These are phyloP conservation scores for Colletotrichum kahawae DNA, from an alignment of 2,329 filamentous ascomycete genomes.

Conservation along the genomic window DNA sequence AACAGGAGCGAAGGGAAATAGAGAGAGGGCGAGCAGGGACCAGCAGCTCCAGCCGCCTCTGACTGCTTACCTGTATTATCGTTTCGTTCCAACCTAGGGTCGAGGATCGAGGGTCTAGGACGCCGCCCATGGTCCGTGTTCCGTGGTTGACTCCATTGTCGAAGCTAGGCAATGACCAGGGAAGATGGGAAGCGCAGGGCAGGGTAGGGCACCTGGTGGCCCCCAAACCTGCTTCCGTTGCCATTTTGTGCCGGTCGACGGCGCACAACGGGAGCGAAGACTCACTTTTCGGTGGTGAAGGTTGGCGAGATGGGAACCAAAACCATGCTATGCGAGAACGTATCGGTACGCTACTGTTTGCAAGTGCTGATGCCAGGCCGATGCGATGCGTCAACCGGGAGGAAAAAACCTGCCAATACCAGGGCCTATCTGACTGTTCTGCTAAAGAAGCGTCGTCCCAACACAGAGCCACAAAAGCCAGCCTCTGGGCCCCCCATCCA, in stretches of 20 bases:
- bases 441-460: constrained; percentile 23
- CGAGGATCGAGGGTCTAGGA: constrained; percentile 10
- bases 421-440: background rate
- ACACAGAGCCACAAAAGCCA: constrained; percentile 20
- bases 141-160: constrained; percentile 3
- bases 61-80: constrained; percentile 6
- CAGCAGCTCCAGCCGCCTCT: constrained; percentile 15
- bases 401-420: background rate
- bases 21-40: constrained; percentile 2
- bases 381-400: constrained; percentile 1
- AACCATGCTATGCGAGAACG: background rate
- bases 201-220: background rate
- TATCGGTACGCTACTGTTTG: constrained; percentile 12
- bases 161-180: background rate
- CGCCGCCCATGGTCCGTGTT: constrained; percentile 9
- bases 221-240: constrained; percentile 1
- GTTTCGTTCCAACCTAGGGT: constrained; percentile 7
- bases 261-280: background rate
- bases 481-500: constrained; percentile 14
- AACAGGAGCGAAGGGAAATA: constrained; percentile 2
- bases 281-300: background rate
- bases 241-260: background rate
- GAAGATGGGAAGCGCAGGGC: background rate
- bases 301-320: background rate
- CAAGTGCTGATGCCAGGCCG: constrained; percentile 21